These are phyloP conservation scores for Cystobasidium sp. DNA, from an alignment of 1,284 basidiomycete genomes.

Conservation along the genomic window DNA sequence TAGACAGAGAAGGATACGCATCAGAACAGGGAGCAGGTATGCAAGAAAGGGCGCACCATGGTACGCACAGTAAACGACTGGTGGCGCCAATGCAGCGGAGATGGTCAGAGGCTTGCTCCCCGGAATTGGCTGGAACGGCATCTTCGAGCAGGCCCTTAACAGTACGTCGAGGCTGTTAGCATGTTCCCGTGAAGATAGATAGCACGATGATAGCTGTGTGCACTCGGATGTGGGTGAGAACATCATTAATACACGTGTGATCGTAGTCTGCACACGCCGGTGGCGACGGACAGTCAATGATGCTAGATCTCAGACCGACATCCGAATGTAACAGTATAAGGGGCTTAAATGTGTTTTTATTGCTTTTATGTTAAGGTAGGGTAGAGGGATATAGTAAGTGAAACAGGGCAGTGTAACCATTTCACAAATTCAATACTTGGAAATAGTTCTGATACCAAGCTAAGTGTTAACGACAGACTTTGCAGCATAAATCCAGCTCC, in stretches of 20 bases:
- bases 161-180: neutral
- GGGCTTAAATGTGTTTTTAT: conserved; percentile 8
- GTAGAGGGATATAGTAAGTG: neutral
- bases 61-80: conserved; percentile 34
- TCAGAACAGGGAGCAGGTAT: neutral
- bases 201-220: no score
- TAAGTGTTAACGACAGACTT: conserved; percentile 2
- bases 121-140: conserved; percentile 40
- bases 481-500: neutral
- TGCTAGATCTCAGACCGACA: neutral
- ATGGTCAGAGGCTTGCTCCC: conserved; percentile 34
- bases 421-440: neutral
- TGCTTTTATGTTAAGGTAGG: neutral
- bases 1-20: neutral
- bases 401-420: neutral
- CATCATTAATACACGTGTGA: no score
- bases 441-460: neutral
- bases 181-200: no score
- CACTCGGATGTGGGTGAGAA: no score
- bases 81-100: conserved; percentile 31
- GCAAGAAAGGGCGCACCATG: neutral
- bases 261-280: no score
- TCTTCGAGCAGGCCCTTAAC: neutral
- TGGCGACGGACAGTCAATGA: neutral
- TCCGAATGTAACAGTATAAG: neutral